These are phyloP conservation scores for Rhodamnia argentea DNA, from an alignment of 345 rosid species.

Conservation along the genomic window DNA sequence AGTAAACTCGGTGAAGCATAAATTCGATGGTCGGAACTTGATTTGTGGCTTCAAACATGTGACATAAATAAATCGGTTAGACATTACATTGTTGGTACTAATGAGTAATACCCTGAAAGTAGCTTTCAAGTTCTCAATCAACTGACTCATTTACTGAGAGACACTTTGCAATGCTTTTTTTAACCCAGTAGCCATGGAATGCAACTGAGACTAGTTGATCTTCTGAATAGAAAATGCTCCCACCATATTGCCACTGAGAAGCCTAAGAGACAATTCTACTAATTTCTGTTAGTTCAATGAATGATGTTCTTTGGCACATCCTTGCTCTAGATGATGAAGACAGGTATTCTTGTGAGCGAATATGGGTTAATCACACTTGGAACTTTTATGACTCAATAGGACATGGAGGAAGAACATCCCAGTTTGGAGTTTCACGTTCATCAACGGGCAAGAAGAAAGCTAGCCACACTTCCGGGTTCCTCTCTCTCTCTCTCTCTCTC, in stretches of 20 bases:
- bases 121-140: not conserved
- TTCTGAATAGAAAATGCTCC: not conserved
- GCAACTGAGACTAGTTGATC: not conserved
- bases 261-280: not conserved
- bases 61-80: not conserved
- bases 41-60: not conserved
- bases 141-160: not conserved
- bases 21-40: not conserved
- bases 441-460: not conserved
- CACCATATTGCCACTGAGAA: not conserved
- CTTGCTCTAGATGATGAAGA: not conserved
- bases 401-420: not conserved
- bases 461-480: not conserved
- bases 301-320: no score
- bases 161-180: not conserved
- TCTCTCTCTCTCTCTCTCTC: not conserved
- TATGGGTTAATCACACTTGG: not conserved
- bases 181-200: not conserved
- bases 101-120: not conserved
- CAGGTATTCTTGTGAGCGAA: not conserved
- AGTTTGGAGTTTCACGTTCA: not conserved
- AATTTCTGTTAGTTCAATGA: no score
- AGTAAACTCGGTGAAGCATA: not conserved
- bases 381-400: not conserved
- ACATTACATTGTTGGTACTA: not conserved